A percentile compares a stretch with the other conserved stretches of the same genome.
Evolutionary conservation across 1,139 yeast genomes (phyloP).

Genomic region (Kurtzmaniella quercitrusa): DNA sequence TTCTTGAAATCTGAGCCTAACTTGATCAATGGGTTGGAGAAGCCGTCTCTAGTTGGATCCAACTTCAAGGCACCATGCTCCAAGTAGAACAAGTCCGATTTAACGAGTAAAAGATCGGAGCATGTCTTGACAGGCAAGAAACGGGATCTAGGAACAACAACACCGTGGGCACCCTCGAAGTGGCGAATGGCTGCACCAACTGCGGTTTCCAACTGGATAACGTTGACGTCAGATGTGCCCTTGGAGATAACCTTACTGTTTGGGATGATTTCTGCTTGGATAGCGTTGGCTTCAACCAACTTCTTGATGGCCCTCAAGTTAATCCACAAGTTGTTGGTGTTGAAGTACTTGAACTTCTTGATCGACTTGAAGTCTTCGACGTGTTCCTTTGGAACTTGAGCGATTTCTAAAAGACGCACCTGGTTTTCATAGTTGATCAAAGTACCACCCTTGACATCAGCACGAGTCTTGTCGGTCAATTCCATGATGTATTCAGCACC

Average conservation of each 20-base stretch:
- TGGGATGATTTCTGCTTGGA: constrained; percentile 93
- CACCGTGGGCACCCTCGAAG: constrained; percentile 94
- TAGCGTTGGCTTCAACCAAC: constrained; percentile 77
- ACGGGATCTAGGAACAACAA: constrained; percentile 95
- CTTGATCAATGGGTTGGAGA: constrained; percentile 87
- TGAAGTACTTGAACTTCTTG: constrained; percentile 95
- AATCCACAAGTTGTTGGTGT: constrained; percentile 97
- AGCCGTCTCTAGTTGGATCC: constrained; percentile 83
- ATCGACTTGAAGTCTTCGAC: constrained; percentile 97
- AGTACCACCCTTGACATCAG: constrained; percentile 99
- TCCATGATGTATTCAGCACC: constrained; percentile 96
- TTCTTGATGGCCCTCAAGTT: constrained; percentile 91
- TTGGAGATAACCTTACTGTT: constrained; percentile 78
- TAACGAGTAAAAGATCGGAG: constrained; percentile 88
- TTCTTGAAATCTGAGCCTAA: constrained; percentile 95
- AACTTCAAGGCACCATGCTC: constrained; percentile 88
- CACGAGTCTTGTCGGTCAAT: constrained; percentile 96
- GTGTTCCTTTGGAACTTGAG: constrained; percentile 98
- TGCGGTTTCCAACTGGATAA: constrained; percentile 94
- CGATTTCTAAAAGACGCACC: constrained; percentile 92
- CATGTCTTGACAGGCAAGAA: constrained; percentile 98
- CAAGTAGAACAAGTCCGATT: constrained; percentile 89
- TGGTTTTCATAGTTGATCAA: constrained; percentile 93
- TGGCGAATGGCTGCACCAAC: constrained; percentile 99
- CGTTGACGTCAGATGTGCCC: constrained; percentile 77